Base-by-base conservation (phyloP, 345 rosid genomes). In the Dipteronia dyeriana region DNA sequence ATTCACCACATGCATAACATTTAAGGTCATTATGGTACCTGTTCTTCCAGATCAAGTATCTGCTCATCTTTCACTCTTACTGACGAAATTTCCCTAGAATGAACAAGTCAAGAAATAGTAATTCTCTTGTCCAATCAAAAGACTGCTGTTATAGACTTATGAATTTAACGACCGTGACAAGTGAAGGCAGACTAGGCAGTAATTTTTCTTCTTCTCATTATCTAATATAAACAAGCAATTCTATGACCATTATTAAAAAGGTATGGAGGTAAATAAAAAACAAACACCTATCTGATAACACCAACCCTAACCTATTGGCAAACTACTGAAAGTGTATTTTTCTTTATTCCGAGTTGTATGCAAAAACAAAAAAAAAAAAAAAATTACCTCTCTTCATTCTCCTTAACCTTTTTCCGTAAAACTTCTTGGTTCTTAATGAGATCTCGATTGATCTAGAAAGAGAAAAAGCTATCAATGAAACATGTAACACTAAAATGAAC, bases 301-400 rank as follows among this genome's bases (percentile, higher is more conserved):
- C 59, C 57, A 20, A n/a, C 38, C 59, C 20, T 8, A 49, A 70
- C 11, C 10, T 26, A 51, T 70, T 26, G 22, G 5, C 38, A 16
- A 70, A 26, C 23, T 53, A 70, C 61, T 49, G 8, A 70, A 7
- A 56, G 6, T 70, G 3, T 34, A 22, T 26, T 8, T 11, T 31
- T 34, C 4, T 34, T 34, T 34, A 34, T 34, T 34, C 38, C 4
- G 12, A 14, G 26, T 20, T 67, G n/a, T 67, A 16, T 67, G 14
- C 25, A 19, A 17, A 4, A 1, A 8, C 22, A 23, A 5, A 2
- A 43, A 14, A 43, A 34, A n/a, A n/a, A n/a, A n/a, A n/a, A n/a
- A n/a, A 53, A 38, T 20, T 80, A 94, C 94, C 98, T 92, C 79
- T 92, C 90, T 83, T 92, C 98, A 68, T 87, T 85, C 85, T 94